Evolutionary conservation across 75 land plant species (phyloP), one percentile per base, ranked within the genome.

Genomic region (Picea sitchensis): DNA sequence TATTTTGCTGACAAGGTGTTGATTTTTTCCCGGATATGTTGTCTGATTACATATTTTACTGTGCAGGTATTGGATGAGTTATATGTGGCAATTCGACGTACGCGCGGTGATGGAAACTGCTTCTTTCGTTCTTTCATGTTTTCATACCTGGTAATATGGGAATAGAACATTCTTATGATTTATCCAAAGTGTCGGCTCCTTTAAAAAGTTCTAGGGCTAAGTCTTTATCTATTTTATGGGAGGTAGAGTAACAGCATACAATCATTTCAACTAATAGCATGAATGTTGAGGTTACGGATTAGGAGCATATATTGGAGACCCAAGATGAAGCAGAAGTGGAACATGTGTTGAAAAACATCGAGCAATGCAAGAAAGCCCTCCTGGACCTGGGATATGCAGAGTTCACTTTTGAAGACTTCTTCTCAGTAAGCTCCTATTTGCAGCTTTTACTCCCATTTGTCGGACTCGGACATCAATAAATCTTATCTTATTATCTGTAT

Each of bases 51-150:
- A 17, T 6, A 17, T 73, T 32, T 38, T 44, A 11, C 44, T 73
- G 44, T 81, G 85, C 86, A 96, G 99, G 76, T 88, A 67, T 87
- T 97, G 47, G 83, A 81, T 58, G 86, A 93, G 32, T 77, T 84
- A 56, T 97, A 95, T 88, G 88, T 85, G 58, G 86, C 87, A 73
- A 85, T 97, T 57, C 89, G 98, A 76, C 90, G 99, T 21, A 90
- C 98, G 62, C 82, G 96, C 32, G 99, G 99, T 74, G 99, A 97
- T 88, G 99, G 99, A 72, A 97, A 97, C 78, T 95, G 99, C 82
- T 95, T 97, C 81, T 97, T 90, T 75, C 92, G 99, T 32, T 79
- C 92, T 74, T 95, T 95, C 81, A 95, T 97, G 99, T 97, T 95
- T 81, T 86, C 98, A 11, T 97, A 95, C 67, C 88, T 97, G 84